These are phyloP conservation scores for Podosphaera leucotricha DNA, from an alignment of 2,329 filamentous ascomycete species.

Conservation along the genomic window DNA sequence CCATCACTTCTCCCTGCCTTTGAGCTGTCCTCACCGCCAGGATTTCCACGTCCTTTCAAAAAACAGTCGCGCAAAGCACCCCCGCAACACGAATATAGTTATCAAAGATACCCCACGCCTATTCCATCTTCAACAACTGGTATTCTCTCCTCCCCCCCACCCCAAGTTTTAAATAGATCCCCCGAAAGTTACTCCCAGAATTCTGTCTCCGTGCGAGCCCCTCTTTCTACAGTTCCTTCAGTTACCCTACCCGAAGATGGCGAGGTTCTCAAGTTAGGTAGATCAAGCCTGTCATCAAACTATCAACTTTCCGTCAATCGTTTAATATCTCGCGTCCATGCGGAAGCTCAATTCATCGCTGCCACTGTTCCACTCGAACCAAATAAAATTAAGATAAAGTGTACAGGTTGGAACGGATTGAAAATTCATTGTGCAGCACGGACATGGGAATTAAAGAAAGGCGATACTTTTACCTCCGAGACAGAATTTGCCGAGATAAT, in stretches of 20 bases:
- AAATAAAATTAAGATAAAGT: slow-evolving; percentile 68
- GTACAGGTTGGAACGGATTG: slow-evolving; percentile 86
- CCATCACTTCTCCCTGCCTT: slow-evolving; percentile 55
- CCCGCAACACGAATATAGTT: slow-evolving; percentile 15
- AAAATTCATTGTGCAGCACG: slow-evolving; percentile 80
- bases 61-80: slow-evolving; percentile 31
- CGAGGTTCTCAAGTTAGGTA: slow-evolving; percentile 64
- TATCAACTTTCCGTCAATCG: slow-evolving; percentile 84
- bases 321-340: slow-evolving; percentile 78
- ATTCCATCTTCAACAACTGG: slow-evolving; percentile 84
- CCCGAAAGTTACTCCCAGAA: slow-evolving; percentile 36
- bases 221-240: slow-evolving; percentile 61
- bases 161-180: slow-evolving; percentile 27
- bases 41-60: slow-evolving; percentile 44
- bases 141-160: slow-evolving; percentile 70
- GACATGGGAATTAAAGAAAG: slow-evolving; percentile 67
- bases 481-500: slow-evolving; percentile 77
- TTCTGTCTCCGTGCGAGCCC: slow-evolving; percentile 46
- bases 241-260: slow-evolving; percentile 63
- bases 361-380: slow-evolving; percentile 42
- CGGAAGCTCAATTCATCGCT: slow-evolving; percentile 64
- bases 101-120: slow-evolving; percentile 63
- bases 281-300: slow-evolving; percentile 86
- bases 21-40: slow-evolving; percentile 59
- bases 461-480: slow-evolving; percentile 73